Evolutionary conservation across 768 basidiomycete genomes (phyloP), one percentile per base, ranked within the genome.

Genomic region (Strobilomyces echinocephalus): DNA sequence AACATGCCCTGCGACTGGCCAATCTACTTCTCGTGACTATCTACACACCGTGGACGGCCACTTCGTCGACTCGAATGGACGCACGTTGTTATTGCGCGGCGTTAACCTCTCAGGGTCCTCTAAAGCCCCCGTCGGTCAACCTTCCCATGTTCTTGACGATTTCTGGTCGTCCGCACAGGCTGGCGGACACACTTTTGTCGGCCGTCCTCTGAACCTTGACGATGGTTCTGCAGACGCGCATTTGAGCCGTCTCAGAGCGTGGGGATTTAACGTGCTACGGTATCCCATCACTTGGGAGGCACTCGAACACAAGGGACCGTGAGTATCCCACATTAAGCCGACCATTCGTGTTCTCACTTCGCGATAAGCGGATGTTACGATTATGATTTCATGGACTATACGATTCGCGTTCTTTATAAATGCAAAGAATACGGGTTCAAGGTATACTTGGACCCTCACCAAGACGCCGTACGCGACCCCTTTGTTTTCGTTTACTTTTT

Each of bases 391-490:
- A 93, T 98, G 75, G 88, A 95, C 64, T 97, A 98, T 60, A 89
- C 85, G 4, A 79, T 98, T 33, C 79, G 80, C 10, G 85, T 95
- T 0, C 77, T 98, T n/a, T 79, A 81, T 20, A 94, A 94, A 69
- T 94, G 91, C 73, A 93, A 94, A 65, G 84, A 88, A 44, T 87
- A 90, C 61, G 95, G 94, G 16, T 97, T 97, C 72, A 81, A 81
- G 66, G 85, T 94, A 12, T 97, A 84, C 70, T 84, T 99, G 75
- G 94, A 97, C 63, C 93, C 95, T 6, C 95, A 99, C 69, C 97
- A 99, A 69, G 95, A 99, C 63, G 80, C 82, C 39, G 95, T 97
- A 66, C 65, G 92, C 81, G 2, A 20, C 10, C 20, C 10, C 31
- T 21, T 18, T 30, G 9, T 35, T 36, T 7, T 40, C 24, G 16